Evolutionary conservation across 768 basidiomycete genomes (phyloP).

Genomic region (Coprinellus micaceus): DNA sequence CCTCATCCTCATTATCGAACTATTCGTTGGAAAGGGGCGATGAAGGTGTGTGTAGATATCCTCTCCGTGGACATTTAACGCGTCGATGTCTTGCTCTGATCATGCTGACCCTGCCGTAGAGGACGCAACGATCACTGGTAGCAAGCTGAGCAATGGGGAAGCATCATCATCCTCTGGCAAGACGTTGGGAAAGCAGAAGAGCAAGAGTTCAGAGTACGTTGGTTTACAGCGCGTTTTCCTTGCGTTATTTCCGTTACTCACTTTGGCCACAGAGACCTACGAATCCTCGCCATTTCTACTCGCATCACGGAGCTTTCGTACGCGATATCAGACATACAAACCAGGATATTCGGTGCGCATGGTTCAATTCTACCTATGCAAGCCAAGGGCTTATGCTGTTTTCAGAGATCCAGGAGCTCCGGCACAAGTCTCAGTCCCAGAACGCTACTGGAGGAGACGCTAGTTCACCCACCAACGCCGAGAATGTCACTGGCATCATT

Average conservation of each 20-base stretch:
- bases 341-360: constrained; percentile 78
- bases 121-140: constrained; percentile 67
- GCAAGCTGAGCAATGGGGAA: constrained; percentile 23
- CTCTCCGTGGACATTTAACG: background rate
- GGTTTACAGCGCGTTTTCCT: constrained; percentile 14
- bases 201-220: constrained; percentile 62
- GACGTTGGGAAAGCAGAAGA: constrained; percentile 40
- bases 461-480: constrained; percentile 41
- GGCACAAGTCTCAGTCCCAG: constrained; percentile 73
- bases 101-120: constrained; percentile 36
- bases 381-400: background rate
- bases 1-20: constrained; percentile 46
- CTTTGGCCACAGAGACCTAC: constrained; percentile 57
- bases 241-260: background rate
- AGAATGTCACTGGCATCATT: constrained; percentile 60
- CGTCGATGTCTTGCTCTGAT: background rate
- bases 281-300: constrained; percentile 72
- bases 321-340: constrained; percentile 84
- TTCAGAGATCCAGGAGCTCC: constrained; percentile 87
- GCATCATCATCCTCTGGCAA: background rate
- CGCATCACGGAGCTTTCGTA: constrained; percentile 87
- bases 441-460: background rate
- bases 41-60: constrained; percentile 48
- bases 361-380: background rate
- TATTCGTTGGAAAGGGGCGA: constrained; percentile 54